Evolutionary conservation across 2,329 filamentous ascomycete species (phyloP).

Genomic region (Talaromyces sp.): DNA sequence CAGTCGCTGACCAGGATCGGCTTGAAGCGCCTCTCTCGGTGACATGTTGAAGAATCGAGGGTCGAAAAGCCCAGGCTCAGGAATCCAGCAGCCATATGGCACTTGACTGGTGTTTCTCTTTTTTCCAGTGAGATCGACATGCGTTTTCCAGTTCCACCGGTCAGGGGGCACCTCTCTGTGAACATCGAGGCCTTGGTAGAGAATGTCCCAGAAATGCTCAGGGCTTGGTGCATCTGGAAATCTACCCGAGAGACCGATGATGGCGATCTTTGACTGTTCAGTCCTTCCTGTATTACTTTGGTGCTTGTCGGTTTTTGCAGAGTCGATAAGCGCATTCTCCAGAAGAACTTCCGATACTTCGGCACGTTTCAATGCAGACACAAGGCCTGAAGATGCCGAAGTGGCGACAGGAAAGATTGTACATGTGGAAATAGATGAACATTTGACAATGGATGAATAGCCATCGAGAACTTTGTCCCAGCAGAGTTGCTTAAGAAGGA

Average conservation of each 20-base stretch:
- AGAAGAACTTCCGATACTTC: slow-evolving; percentile 28
- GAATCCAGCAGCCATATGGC: slow-evolving; percentile 36
- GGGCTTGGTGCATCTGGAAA: slow-evolving; percentile 60
- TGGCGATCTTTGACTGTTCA: slow-evolving; percentile 56
- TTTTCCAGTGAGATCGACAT: slow-evolving; percentile 34
- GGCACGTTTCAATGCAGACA: slow-evolving; percentile 30
- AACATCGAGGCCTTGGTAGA: slow-evolving; percentile 34
- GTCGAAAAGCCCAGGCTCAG: slow-evolving; percentile 38
- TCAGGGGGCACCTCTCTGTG: slow-evolving; percentile 30
- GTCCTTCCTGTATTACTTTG: slow-evolving; percentile 30
- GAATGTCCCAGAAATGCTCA: slow-evolving; percentile 38
- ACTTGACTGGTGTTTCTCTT: slow-evolving; percentile 31
- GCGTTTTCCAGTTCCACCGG: slow-evolving; percentile 34
- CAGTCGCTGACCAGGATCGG: slow-evolving; percentile 74
- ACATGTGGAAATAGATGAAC: slow-evolving; percentile 19
- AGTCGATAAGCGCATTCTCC: slow-evolving; percentile 28
- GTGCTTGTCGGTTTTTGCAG: slow-evolving; percentile 21
- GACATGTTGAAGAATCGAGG: slow-evolving; percentile 50
- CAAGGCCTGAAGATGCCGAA: slow-evolving; percentile 33
- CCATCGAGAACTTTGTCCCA: slow-evolving; percentile 42
- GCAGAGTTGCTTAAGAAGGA: slow-evolving; percentile 37
- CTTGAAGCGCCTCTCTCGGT: slow-evolving; percentile 71
- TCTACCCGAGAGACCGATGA: slow-evolving; percentile 74
- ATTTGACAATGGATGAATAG: slow-evolving; percentile 26
- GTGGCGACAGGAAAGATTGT: slow-evolving; percentile 32